Conservation (phyloP, 2,329 filamentous ascomycete genomes). For the Aspergillus sp. region DNA sequence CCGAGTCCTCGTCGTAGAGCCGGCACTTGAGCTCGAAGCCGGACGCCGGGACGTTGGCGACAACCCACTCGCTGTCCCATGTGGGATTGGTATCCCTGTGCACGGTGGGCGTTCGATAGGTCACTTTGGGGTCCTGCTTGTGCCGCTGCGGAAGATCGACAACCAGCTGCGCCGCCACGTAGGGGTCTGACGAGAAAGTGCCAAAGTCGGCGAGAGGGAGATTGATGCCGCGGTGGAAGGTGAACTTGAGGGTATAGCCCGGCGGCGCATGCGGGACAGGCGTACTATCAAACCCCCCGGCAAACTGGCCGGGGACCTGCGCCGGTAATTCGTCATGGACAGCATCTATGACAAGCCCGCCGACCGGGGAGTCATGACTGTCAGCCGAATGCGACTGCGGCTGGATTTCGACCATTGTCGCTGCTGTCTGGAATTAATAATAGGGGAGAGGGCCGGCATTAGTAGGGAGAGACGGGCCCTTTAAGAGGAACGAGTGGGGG, state of each 20-base stretch:
- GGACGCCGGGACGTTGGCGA: constrained; percentile 71
- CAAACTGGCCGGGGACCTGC: constrained; percentile 37
- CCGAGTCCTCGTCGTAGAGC: constrained; percentile 81
- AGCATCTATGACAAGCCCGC: neutral
- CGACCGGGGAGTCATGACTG: neutral
- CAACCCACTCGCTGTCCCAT: constrained; percentile 80
- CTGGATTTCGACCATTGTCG: neutral
- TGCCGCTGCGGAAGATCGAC: constrained; percentile 64
- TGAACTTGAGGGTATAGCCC: constrained; percentile 78
- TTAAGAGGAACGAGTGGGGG: too few relatives aligned
- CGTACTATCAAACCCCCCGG: constrained; percentile 71
- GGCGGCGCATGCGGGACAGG: constrained; percentile 64
- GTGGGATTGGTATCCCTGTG: constrained; percentile 61
- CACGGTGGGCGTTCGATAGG: constrained; percentile 66
- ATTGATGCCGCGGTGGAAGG: constrained; percentile 70
- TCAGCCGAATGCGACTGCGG: neutral
- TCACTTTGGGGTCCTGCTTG: constrained; percentile 72
- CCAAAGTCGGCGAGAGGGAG: constrained; percentile 74
- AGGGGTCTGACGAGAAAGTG: constrained; percentile 74
- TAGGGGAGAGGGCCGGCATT: too few relatives aligned
- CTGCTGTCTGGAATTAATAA: neutral
- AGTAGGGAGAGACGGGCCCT: too few relatives aligned
- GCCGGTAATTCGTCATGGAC: neutral
- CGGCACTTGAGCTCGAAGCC: constrained; percentile 80
- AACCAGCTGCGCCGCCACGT: constrained; percentile 64